Evolutionary conservation across 768 basidiomycete genomes (phyloP).

Genomic region (Termitomyces sp.): DNA sequence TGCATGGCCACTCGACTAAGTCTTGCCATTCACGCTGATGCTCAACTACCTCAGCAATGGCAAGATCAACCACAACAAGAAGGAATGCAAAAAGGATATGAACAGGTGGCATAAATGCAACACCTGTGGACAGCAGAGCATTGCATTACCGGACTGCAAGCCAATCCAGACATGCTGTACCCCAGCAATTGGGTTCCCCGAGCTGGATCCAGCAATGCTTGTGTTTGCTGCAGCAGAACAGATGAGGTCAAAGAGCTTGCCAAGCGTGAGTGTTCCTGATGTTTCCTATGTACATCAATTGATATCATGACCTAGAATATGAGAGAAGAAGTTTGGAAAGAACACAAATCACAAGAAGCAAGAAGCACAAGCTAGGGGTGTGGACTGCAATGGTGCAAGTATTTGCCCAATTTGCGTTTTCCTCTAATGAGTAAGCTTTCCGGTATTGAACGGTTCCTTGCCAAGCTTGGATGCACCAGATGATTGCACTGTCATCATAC

Average conservation of each 20-base stretch:
- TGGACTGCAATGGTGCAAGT: not conserved
- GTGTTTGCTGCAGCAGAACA: conserved; percentile 72
- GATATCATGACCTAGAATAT: conserved; percentile 58
- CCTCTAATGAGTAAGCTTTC: not conserved
- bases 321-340: conserved; percentile 95
- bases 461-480: no score
- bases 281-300: not conserved
- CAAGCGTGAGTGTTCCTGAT: conserved; percentile 66
- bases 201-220: conserved; percentile 64
- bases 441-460: not conserved
- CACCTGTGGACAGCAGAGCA: conserved; percentile 74
- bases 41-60: conserved; percentile 86
- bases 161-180: conserved; percentile 89
- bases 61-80: conserved; percentile 85
- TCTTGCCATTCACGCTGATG: conserved; percentile 63
- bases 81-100: conserved; percentile 90
- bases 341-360: conserved; percentile 90
- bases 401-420: not conserved
- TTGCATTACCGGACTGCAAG: conserved; percentile 89
- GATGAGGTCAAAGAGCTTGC: conserved; percentile 91
- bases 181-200: conserved; percentile 80
- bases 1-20: conserved; percentile 72
- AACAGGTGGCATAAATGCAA: conserved; percentile 81
- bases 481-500: not conserved
- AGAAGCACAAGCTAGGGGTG: conserved; percentile 24